phyloP scores from a whole-genome alignment of 331 rosid genomes.

The Phaseolus coccineus region DNA sequence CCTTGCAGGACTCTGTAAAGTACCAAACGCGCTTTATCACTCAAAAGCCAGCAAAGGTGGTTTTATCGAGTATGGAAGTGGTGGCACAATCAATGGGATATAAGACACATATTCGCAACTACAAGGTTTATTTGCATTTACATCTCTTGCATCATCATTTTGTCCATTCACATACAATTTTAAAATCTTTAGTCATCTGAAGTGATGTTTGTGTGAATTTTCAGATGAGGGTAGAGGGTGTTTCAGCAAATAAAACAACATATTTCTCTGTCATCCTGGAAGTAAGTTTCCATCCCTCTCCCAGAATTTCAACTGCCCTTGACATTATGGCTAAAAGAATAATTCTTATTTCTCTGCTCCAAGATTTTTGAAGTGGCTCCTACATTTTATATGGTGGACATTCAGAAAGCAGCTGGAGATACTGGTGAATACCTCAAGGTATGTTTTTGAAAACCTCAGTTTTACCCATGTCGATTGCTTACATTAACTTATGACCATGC shows the following conservation, averaged over 20 bases:
- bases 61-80: slow-evolving; percentile 90
- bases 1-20: slow-evolving; percentile 65
- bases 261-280: slow-evolving; percentile 84
- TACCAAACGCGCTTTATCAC: slow-evolving; percentile 83
- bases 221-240: slow-evolving; percentile 96
- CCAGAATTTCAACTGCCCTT: slow-evolving; percentile 15
- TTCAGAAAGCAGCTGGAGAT: slow-evolving; percentile 86
- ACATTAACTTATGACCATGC: not conserved
- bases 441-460: slow-evolving; percentile 39
- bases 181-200: slow-evolving; percentile 16
- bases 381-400: slow-evolving; percentile 85
- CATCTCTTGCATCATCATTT: slow-evolving; percentile 1
- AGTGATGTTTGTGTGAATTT: slow-evolving; percentile 37
- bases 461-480: not conserved
- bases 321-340: not conserved
- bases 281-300: slow-evolving; percentile 59
- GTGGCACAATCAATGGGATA: slow-evolving; percentile 95
- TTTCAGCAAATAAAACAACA: slow-evolving; percentile 63
- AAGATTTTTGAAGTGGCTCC: slow-evolving; percentile 94
- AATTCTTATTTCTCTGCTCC: not conserved
- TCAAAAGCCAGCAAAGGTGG: slow-evolving; percentile 89
- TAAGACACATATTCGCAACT: slow-evolving; percentile 91
- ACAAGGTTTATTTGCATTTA: slow-evolving; percentile 59
- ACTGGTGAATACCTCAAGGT: slow-evolving; percentile 87
- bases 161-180: not conserved